Evolutionary conservation across 495 filamentous ascomycete species (phyloP), one percentile per base, ranked within the genome.

Genomic region (Penicillium samsonianum): DNA sequence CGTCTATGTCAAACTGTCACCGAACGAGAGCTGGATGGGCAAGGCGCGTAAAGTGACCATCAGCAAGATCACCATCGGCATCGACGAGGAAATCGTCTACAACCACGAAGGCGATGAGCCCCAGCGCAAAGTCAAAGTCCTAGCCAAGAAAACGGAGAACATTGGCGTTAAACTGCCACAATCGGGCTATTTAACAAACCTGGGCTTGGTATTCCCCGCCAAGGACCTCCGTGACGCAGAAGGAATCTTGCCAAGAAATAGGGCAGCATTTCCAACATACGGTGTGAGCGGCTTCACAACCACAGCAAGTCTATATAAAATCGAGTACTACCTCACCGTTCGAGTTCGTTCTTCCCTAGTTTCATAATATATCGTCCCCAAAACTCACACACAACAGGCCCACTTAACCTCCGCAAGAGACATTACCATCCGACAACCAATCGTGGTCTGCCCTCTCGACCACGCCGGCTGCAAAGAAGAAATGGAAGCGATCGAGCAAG

Each of bases 101-200:
- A 98, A 98, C 63, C 94, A 94, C 37, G 92, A 98, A 66, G 94
- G 94, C n/a, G 94, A 98, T 63, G 94, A 98, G 70, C 92, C 92
- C 44, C 90, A 88, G 26, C 89, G 89, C 62, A 98, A 96, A 69
- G 77, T 91, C 68, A 98, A 94, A 69, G 86, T 85, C 22, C 74
- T 98, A 61, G 86, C 89, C 22, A 92, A 90, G 65, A 87, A 92
- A 60, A 89, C 89, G 3, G 92, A 97, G 58, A 74, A 76, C 3
- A 84, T 98, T 20, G 86, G 88, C 12, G 82, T 89, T 14, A 95
- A 89, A 70, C 72, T 98, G 67, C 90, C 94, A 2, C 91, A 93
- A 56, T 79, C 85, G 3, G 94, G 94, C 19, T 98, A 90, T 68
- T 83, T 93, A 50, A 96, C 92, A 16, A 96, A 96, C 68, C 78